Evolutionary conservation across 257 asterid species (phyloP).

Genomic region (Solanum medicagineum): DNA sequence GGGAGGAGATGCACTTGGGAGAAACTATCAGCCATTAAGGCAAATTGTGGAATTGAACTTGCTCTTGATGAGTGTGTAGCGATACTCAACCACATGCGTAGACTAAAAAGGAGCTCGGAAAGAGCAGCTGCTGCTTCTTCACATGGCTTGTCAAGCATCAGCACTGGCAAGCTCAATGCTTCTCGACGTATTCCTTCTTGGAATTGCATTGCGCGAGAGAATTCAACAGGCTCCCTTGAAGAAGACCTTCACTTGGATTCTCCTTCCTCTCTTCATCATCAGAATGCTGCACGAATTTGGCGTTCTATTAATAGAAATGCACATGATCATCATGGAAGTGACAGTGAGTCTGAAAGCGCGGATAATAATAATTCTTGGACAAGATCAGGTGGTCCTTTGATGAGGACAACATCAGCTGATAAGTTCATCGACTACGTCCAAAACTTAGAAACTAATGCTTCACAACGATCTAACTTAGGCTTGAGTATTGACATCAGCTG

Average conservation of each 20-base stretch:
- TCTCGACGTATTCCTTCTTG: constrained; percentile 84
- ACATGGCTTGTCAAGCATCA: constrained; percentile 17
- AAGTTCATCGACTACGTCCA: constrained; percentile 68
- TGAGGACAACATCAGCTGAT: constrained; percentile 93
- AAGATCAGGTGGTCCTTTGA: constrained; percentile 90
- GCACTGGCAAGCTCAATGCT: constrained; percentile 47
- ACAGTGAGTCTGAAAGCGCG: constrained; percentile 63
- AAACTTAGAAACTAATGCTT: constrained; percentile 31
- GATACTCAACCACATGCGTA: constrained; percentile 85
- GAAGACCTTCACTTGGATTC: constrained; percentile 47
- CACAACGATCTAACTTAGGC: constrained; percentile 17
- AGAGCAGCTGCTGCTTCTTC: constrained; percentile 71
- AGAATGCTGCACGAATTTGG: constrained; percentile 24
- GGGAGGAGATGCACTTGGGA: constrained; percentile 97
- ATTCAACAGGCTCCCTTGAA: constrained; percentile 84
- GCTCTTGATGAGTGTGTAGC: constrained; percentile 87
- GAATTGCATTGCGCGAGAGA: constrained; percentile 80
- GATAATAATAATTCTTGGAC: constrained; percentile 70
- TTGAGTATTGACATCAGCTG: constrained; percentile 12
- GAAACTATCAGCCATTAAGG: constrained; percentile 87
- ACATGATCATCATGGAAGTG: constrained; percentile 58
- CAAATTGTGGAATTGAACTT: constrained; percentile 90
- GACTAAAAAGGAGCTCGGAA: constrained; percentile 69
- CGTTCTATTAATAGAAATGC: constrained; percentile 24
- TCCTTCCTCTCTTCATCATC: constrained; percentile 37